Evolutionary conservation across 495 filamentous ascomycete species (phyloP).

Genomic region (Neurospora terricola): DNA sequence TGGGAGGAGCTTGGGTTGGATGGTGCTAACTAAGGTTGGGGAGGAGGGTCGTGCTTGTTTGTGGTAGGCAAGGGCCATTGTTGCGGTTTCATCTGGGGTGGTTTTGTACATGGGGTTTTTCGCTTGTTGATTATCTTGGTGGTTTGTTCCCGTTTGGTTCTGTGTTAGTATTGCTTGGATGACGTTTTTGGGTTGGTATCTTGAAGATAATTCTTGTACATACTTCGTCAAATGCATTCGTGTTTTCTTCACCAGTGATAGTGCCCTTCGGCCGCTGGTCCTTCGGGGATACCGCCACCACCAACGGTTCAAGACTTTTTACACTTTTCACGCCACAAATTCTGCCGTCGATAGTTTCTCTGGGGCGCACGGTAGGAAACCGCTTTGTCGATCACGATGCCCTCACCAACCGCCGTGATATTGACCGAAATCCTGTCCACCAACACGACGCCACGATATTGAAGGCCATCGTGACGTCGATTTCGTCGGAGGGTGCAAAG

Average conservation of each 20-base stretch:
- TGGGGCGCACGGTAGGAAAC: neutral
- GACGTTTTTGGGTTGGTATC: too few relatives aligned
- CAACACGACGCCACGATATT: too few relatives aligned
- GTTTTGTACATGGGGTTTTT: neutral
- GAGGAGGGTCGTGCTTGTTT: neutral
- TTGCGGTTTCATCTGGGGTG: neutral
- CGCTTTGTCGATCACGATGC: neutral
- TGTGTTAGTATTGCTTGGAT: neutral
- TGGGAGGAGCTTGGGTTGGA: conserved; percentile 2
- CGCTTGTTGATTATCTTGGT: neutral
- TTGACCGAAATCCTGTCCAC: too few relatives aligned
- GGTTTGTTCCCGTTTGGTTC: neutral
- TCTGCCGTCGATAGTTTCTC: neutral
- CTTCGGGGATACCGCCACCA: neutral
- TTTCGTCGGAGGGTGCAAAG: too few relatives aligned
- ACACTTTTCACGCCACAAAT: neutral
- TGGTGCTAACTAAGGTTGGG: neutral
- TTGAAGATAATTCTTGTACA: neutral
- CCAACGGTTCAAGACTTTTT: neutral
- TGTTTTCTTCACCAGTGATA: neutral
- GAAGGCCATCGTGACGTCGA: too few relatives aligned
- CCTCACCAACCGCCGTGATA: too few relatives aligned
- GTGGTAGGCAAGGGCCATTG: neutral
- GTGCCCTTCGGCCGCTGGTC: neutral
- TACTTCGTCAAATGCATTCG: neutral